Base-by-base conservation (phyloP, 2,329 filamentous ascomycete genomes). In the Tolypocladium inflatum region DNA sequence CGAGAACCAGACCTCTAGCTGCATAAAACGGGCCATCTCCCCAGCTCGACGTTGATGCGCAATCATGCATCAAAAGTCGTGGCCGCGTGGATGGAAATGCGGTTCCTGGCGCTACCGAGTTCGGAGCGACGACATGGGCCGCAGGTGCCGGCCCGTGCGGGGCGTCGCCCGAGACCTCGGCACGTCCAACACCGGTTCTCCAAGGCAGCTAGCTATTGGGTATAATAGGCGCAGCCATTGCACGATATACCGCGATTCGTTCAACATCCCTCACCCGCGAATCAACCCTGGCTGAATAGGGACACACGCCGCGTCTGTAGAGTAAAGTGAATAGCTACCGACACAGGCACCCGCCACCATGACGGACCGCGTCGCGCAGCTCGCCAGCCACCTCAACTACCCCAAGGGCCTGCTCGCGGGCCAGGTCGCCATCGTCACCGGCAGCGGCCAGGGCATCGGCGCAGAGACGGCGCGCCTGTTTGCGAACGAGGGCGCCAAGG, bases 401-500 rank as follows among this genome's bases (percentile, higher is more conserved):
- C 90, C 91, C 42, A 81, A 83, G 68, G 91, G 91, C 59, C 78
- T 96, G 71, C 83, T 96, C 57, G 82, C 82, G 37, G 88, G 88
- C 56, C 90, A 96, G 71, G 84, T 88, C 19, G 91, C 91, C 67
- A 95, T 96, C 71, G 88, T 96, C 70, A 96, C 91, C 2, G 90
- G 91, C 51, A 85, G 86, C 21, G 90, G 89, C 10, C 90, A 95
- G 71, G 91, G 91, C 60, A 96, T 96, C 70, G 91, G 91, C 30
- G 91, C 90, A 35, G 91, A 96, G 74, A 81, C 87, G 38, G 91
- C 91, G 9, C 80, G 86, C 11, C 75, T 95, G 3, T 95, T 96
- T 67, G 90, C 90, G 15, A 93, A 91, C 60, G 90, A 96, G 73
- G 91, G 91, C 30, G 90, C 91, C 19, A 91, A 87, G 70, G 90